Conservation (phyloP, 305 asterid species). For the Fraxinus xanthoxyloides region DNA sequence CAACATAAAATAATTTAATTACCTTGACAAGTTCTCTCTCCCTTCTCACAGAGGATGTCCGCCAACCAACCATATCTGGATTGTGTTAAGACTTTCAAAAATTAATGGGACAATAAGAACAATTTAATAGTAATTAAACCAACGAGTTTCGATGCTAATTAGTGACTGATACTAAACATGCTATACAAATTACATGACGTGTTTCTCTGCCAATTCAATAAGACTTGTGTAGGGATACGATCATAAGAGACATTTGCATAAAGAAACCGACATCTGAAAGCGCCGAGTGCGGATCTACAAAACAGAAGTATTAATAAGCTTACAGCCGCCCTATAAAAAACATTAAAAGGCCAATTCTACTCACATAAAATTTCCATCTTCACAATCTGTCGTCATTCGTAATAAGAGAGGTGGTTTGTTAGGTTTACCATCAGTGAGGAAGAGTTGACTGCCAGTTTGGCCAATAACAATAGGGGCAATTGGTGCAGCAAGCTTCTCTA, state of each 20-base stretch:
- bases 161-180: neutral
- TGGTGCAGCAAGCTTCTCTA: constrained; percentile 93
- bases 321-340: constrained; percentile 14
- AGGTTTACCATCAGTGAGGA: constrained; percentile 82
- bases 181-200: neutral
- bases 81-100: constrained; percentile 41
- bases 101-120: constrained; percentile 15
- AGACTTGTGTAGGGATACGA: constrained; percentile 59
- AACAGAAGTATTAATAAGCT: constrained; percentile 18
- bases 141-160: neutral
- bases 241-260: constrained; percentile 89
- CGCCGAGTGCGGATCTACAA: constrained; percentile 86
- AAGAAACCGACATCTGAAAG: constrained; percentile 71
- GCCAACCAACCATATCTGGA: constrained; percentile 97
- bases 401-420: constrained; percentile 78
- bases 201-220: constrained; percentile 2
- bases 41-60: constrained; percentile 87
- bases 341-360: constrained; percentile 25
- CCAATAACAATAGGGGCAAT: constrained; percentile 84
- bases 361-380: constrained; percentile 80
- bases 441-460: constrained; percentile 88
- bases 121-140: constrained; percentile 3
- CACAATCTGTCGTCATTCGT: constrained; percentile 82
- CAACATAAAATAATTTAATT: constrained; percentile 20
- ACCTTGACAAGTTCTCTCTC: constrained; percentile 81